Evolutionary conservation across 1,284 basidiomycete species (phyloP).

Genomic region (Ustilago loliicola): DNA sequence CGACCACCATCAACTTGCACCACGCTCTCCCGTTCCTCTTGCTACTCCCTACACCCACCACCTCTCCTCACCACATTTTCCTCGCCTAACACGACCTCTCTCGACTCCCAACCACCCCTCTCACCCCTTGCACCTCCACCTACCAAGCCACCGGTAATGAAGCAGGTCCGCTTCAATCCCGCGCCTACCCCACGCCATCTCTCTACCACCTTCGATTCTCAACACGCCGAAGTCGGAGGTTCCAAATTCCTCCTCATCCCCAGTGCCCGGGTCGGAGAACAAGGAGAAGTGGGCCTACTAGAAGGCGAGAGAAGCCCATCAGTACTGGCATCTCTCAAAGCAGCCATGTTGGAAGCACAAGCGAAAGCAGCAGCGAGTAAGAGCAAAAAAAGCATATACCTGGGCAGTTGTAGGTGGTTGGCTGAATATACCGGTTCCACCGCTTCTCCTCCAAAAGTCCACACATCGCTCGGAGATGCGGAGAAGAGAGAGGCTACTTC

Average conservation of each 20-base stretch:
- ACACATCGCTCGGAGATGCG: no score
- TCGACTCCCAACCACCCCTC: background rate
- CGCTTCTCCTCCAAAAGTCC: background rate
- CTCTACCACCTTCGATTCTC: background rate
- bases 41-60: background rate
- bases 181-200: background rate
- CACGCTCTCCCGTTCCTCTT: background rate
- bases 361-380: slow-evolving; percentile 19
- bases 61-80: background rate
- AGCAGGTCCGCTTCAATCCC: background rate
- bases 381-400: slow-evolving; percentile 36
- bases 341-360: slow-evolving; percentile 46
- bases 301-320: slow-evolving; percentile 31
- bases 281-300: background rate
- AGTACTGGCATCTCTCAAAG: slow-evolving; percentile 29
- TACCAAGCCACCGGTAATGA: background rate
- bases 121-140: background rate
- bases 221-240: background rate
- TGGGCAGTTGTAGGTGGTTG: slow-evolving; percentile 32
- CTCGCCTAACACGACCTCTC: slow-evolving; percentile 1
- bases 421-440: slow-evolving; percentile 12
- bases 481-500: no score
- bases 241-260: background rate
- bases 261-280: no score
- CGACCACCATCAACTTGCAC: slow-evolving; percentile 2